A percentile compares a stretch with the other conserved stretches of the same genome.
phyloP scores from a whole-genome alignment of 352 stramenopile genomes.

The Phytophthora meadii region DNA sequence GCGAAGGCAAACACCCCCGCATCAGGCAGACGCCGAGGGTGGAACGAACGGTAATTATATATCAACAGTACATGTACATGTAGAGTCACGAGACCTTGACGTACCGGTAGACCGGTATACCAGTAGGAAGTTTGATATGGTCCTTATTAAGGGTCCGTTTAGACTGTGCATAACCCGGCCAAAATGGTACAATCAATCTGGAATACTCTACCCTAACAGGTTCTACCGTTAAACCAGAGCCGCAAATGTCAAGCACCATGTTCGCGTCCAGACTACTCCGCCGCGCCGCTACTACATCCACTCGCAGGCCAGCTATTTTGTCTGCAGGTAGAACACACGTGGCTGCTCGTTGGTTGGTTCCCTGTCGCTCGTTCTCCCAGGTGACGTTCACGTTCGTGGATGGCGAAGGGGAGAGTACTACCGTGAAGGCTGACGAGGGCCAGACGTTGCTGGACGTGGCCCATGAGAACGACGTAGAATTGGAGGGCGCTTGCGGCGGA shows the following conservation, averaged over 20 bases:
- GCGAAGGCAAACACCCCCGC: too few relatives aligned
- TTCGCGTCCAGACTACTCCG: slow-evolving; percentile 20
- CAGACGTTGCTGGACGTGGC: slow-evolving; percentile 91
- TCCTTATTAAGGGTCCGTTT: too few relatives aligned
- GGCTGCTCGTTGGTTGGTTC: neutral
- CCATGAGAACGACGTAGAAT: slow-evolving; percentile 93
- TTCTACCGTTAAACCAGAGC: neutral
- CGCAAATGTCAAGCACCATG: slow-evolving; percentile 8
- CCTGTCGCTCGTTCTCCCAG: slow-evolving; percentile 37
- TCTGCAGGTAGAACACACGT: neutral
- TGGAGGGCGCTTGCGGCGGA: slow-evolving; percentile 93
- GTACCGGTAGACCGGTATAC: too few relatives aligned
- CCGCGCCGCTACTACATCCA: slow-evolving; percentile 9
- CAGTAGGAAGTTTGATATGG: too few relatives aligned
- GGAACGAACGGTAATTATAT: too few relatives aligned
- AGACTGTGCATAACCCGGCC: too few relatives aligned
- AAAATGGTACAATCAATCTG: too few relatives aligned
- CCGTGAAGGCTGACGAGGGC: slow-evolving; percentile 76
- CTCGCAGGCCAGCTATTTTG: slow-evolving; percentile 8
- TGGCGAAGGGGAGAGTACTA: slow-evolving; percentile 70
- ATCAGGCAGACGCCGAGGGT: too few relatives aligned
- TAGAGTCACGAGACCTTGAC: too few relatives aligned
- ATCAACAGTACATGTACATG: too few relatives aligned
- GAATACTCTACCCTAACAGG: too few relatives aligned
- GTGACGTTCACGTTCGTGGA: slow-evolving; percentile 88